Conservation (phyloP, 345 rosid species). For the Boechera retrofracta region DNA sequence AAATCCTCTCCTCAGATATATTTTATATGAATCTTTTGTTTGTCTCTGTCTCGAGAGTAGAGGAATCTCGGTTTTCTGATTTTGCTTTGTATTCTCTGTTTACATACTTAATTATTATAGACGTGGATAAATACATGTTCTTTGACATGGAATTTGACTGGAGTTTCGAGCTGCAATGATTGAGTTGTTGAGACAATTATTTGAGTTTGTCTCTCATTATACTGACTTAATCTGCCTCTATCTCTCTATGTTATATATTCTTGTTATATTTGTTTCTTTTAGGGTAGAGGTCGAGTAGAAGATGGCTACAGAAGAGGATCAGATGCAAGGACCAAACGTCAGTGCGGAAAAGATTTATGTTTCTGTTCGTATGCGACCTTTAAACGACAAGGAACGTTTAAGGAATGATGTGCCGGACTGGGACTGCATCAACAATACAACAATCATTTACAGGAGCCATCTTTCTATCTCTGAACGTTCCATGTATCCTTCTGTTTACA, state of each 20-base stretch:
- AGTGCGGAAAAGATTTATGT: slow-evolving; percentile 69
- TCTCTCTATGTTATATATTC: neutral
- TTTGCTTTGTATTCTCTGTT: slow-evolving; percentile 21
- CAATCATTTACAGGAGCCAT: slow-evolving; percentile 67
- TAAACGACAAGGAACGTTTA: slow-evolving; percentile 75
- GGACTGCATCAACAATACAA: slow-evolving; percentile 77
- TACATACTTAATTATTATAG: slow-evolving; percentile 21
- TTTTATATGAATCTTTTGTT: neutral
- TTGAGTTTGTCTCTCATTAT: slow-evolving; percentile 18
- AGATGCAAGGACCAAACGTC: slow-evolving; percentile 48
- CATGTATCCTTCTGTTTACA: slow-evolving; percentile 82
- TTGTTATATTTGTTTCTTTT: slow-evolving; percentile 19
- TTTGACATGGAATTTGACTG: slow-evolving; percentile 32
- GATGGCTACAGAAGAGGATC: slow-evolving; percentile 57
- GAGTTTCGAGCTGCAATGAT: slow-evolving; percentile 52
- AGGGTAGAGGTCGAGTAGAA: slow-evolving; percentile 45
- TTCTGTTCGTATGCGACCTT: slow-evolving; percentile 83
- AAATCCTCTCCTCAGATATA: slow-evolving; percentile 21
- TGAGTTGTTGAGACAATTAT: slow-evolving; percentile 46
- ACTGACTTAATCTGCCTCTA: slow-evolving; percentile 5
- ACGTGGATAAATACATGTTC: slow-evolving; percentile 37
- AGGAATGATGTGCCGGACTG: slow-evolving; percentile 74
- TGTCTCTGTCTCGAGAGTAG: slow-evolving; percentile 33
- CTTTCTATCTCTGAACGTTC: slow-evolving; percentile 82
- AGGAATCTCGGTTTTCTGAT: slow-evolving; percentile 36